phyloP scores from a whole-genome alignment of 352 stramenopile species.

The Globisporangium carolinianum region DNA sequence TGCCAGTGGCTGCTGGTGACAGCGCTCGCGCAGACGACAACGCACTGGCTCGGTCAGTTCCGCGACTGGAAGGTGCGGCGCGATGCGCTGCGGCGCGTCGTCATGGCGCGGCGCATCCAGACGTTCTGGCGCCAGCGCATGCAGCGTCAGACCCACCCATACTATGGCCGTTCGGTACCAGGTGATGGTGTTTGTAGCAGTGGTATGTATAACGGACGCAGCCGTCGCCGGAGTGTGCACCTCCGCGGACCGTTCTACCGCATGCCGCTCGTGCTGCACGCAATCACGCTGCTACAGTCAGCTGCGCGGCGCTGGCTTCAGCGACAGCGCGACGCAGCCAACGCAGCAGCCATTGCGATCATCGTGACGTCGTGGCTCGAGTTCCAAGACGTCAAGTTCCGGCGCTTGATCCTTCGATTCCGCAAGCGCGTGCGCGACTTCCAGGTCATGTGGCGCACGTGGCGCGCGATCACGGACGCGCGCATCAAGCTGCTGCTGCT shows the following conservation, averaged over 20 bases:
- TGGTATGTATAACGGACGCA: constrained; percentile 7
- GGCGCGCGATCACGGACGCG: constrained; percentile 63
- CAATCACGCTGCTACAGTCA: constrained; percentile 32
- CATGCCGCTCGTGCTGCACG: constrained; percentile 38
- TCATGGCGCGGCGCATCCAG: constrained; percentile 54
- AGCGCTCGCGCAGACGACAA: constrained; percentile 23
- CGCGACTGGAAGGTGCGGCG: constrained; percentile 32
- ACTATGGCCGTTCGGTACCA: neutral
- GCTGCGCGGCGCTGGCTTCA: constrained; percentile 36
- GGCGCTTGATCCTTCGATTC: constrained; percentile 69
- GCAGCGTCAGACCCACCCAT: constrained; percentile 18
- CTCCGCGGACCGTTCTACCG: constrained; percentile 38
- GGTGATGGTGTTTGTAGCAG: neutral
- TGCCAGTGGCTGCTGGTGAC: constrained; percentile 56
- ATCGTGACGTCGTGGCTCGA: constrained; percentile 74
- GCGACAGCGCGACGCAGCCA: constrained; percentile 16
- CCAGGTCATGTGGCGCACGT: constrained; percentile 66
- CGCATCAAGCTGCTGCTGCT: constrained; percentile 65
- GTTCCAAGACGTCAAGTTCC: constrained; percentile 82
- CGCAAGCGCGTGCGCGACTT: constrained; percentile 69
- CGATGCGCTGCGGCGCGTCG: constrained; percentile 22
- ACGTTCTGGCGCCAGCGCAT: constrained; percentile 37
- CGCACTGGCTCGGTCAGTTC: constrained; percentile 36
- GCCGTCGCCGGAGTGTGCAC: constrained; percentile 10
- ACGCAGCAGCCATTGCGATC: constrained; percentile 23